Evolutionary conservation across 176 grass and related monocot genomes (phyloP).

Genomic region (Ensete ventricosum): DNA sequence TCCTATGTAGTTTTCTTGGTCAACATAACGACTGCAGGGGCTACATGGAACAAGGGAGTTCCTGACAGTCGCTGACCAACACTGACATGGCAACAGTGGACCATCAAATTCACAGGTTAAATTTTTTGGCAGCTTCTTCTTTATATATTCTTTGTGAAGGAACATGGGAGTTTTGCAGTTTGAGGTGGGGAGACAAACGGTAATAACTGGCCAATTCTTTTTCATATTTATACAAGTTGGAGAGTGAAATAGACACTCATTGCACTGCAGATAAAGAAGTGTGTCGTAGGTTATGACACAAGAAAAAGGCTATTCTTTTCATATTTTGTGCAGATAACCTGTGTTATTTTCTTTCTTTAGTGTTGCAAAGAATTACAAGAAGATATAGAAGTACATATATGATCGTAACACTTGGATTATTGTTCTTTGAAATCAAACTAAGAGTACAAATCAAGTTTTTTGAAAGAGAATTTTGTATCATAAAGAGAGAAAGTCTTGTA

Average conservation of each 20-base stretch:
- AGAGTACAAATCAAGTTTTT: too few species aligned
- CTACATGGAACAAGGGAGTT: background rate
- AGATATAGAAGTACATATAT: background rate
- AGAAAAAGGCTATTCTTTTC: background rate
- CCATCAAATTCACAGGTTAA: background rate
- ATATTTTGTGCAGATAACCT: constrained; percentile 4
- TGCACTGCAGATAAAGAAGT: background rate
- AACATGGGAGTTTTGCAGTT: constrained; percentile 1
- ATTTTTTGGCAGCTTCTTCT: background rate
- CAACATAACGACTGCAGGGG: background rate
- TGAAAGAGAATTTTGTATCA: too few species aligned
- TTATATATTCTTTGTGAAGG: background rate
- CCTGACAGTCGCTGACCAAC: background rate
- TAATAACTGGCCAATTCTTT: constrained; percentile 8
- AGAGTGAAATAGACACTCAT: background rate
- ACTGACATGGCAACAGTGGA: background rate
- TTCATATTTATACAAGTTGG: constrained; percentile 1
- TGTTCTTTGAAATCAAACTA: too few species aligned
- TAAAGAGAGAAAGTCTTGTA: too few species aligned
- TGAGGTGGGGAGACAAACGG: background rate
- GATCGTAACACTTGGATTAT: too few species aligned
- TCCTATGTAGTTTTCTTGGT: background rate
- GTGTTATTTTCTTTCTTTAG: background rate
- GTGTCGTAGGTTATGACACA: background rate
- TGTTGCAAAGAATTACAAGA: background rate